These are phyloP conservation scores for Candida nanaspora DNA, from an alignment of 805 yeast species.

Conservation along the genomic window DNA sequence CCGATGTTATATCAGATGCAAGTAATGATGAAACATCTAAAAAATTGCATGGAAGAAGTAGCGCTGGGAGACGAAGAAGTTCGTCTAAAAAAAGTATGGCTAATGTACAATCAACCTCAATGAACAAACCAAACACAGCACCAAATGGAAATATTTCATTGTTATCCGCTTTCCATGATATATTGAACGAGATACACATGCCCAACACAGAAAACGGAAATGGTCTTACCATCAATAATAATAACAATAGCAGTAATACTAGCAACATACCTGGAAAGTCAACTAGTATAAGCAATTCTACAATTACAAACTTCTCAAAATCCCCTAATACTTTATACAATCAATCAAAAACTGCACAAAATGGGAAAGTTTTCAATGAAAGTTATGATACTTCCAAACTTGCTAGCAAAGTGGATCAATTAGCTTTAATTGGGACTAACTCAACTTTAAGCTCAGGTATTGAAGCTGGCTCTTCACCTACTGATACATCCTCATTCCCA, in stretches of 20 bases:
- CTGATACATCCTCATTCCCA: neutral
- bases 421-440: neutral
- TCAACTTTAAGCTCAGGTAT: neutral
- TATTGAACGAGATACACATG: constrained; percentile 7
- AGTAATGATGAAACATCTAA: constrained; percentile 1
- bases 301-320: neutral
- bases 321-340: neutral
- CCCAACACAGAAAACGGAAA: neutral
- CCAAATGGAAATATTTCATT: constrained; percentile 15
- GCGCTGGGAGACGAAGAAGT: constrained; percentile 5
- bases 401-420: neutral
- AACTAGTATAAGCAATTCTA: constrained; percentile 1
- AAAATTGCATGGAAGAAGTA: neutral
- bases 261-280: constrained; percentile 13
- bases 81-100: constrained; percentile 7
- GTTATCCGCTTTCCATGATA: constrained; percentile 29
- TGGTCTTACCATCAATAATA: neutral
- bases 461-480: neutral
- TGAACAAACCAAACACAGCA: neutral
- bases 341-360: neutral
- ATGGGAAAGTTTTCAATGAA: neutral
- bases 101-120: neutral
- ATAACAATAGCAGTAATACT: constrained; percentile 8
- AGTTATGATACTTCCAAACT: neutral
- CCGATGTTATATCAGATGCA: constrained; percentile 6